Conservation (phyloP, 306 rosid species). For the Fragaria iinumae region DNA sequence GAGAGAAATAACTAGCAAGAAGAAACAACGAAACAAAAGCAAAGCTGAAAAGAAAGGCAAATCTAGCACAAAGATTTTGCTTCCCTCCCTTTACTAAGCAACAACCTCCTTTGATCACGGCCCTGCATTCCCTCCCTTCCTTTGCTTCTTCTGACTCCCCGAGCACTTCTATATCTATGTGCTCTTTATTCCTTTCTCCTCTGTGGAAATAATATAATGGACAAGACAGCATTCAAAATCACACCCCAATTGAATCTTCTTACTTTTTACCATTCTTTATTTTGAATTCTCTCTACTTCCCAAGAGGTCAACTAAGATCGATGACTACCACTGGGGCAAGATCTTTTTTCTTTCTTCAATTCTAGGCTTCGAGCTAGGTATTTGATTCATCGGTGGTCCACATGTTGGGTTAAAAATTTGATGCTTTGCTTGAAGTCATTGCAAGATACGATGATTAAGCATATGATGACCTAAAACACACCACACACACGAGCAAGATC, state of each 20-base stretch:
- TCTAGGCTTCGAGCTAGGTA: not conserved
- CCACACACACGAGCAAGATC: slow-evolving; percentile 1
- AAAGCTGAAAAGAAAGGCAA: slow-evolving; percentile 17
- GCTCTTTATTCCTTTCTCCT: not conserved
- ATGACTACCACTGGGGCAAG: slow-evolving; percentile 23
- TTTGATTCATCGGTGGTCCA: not conserved
- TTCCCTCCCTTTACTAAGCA: slow-evolving; percentile 16
- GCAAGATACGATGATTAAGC: not conserved
- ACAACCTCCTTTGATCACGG: slow-evolving; percentile 40
- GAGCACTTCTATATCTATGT: not conserved
- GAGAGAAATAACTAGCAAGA: not conserved
- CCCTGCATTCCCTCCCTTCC: not conserved
- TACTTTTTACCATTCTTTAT: slow-evolving; percentile 26
- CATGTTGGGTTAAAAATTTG: not conserved
- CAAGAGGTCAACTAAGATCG: slow-evolving; percentile 24
- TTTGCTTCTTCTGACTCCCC: not conserved
- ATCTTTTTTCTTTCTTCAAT: not conserved
- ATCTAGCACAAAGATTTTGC: slow-evolving; percentile 31
- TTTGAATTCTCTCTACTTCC: slow-evolving; percentile 19
- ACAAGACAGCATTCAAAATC: slow-evolving; percentile 32
- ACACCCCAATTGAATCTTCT: slow-evolving; percentile 21
- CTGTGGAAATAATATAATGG: not conserved
- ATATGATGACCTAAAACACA: not conserved
- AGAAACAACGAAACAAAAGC: slow-evolving; percentile 6
- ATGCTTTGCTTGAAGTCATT: not conserved